Percentiles rank a stretch among this genome's conserved stretches.
Evolutionary conservation across 176 grass and related monocot genomes (phyloP).

Genomic region (Puccinellia tenuiflora): DNA sequence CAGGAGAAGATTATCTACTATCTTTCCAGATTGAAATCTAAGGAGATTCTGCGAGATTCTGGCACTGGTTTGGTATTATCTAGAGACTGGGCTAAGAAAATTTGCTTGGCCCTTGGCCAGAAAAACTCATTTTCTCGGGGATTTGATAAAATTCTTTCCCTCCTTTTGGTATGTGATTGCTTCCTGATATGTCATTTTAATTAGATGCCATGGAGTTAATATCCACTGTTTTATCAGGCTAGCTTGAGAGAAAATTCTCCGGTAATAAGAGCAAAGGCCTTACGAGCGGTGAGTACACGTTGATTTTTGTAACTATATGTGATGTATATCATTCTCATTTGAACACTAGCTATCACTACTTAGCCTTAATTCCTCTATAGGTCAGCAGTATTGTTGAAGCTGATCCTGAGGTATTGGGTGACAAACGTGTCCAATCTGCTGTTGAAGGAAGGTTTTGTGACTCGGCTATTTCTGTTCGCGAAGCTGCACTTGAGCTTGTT

Average conservation of each 20-base stretch:
- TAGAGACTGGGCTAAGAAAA: constrained; percentile 91
- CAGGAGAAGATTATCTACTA: constrained; percentile 83
- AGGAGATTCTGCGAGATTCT: constrained; percentile 90
- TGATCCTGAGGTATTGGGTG: constrained; percentile 94
- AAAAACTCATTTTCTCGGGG: constrained; percentile 91
- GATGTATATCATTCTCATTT: constrained; percentile 27
- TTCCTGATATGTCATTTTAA: constrained; percentile 22
- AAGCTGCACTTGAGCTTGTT: constrained; percentile 99
- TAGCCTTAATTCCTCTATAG: constrained; percentile 44
- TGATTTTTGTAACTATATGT: constrained; percentile 24
- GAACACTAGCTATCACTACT: background rate
- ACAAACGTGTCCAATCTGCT: constrained; percentile 90
- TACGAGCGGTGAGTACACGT: constrained; percentile 73
- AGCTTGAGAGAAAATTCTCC: constrained; percentile 99
- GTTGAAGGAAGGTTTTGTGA: constrained; percentile 99
- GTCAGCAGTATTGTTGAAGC: constrained; percentile 98
- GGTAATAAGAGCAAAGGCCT: constrained; percentile 95
- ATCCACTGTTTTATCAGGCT: constrained; percentile 65
- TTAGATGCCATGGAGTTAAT: constrained; percentile 14
- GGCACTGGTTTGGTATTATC: constrained; percentile 56
- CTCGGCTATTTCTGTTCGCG: constrained; percentile 96
- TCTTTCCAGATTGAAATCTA: constrained; percentile 88
- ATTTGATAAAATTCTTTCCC: constrained; percentile 90
- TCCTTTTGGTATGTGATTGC: constrained; percentile 82
- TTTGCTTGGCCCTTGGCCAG: constrained; percentile 87